phyloP scores from a whole-genome alignment of 345 rosid species.

The Euphorbia pulcherrima region DNA sequence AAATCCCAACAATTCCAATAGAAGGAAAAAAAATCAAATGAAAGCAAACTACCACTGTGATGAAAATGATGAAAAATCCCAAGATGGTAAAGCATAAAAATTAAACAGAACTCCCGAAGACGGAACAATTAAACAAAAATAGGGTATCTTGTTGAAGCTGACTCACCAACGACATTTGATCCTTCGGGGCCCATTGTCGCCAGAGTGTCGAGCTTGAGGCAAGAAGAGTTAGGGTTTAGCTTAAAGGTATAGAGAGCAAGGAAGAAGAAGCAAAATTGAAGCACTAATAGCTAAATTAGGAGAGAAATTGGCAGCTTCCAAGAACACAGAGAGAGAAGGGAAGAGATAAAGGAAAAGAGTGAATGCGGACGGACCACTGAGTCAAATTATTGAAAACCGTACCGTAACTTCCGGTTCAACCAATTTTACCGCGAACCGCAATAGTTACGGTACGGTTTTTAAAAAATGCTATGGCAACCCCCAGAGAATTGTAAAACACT shows the following conservation, averaged over 20 bases:
- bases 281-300: too few species aligned
- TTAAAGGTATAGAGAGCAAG: not conserved
- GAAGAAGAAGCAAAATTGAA: not conserved
- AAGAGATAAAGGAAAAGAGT: not conserved
- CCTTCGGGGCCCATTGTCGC: slow-evolving; percentile 47
- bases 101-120: not conserved
- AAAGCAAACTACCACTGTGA: not conserved
- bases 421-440: too few species aligned
- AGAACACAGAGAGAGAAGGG: not conserved
- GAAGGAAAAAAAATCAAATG: not conserved
- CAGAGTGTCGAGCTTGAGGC: not conserved
- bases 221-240: slow-evolving; percentile 4
- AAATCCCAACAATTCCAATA: not conserved
- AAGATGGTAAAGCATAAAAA: not conserved
- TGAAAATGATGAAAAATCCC: not conserved
- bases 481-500: too few species aligned
- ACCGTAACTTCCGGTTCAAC: too few species aligned
- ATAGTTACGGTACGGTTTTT: too few species aligned
- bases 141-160: not conserved
- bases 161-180: slow-evolving; percentile 48
- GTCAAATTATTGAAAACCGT: too few species aligned
- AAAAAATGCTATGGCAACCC: too few species aligned
- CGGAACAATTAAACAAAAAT: slow-evolving; percentile 7
- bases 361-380: not conserved
- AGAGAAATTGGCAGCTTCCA: not conserved